phyloP scores from a whole-genome alignment of 2,329 filamentous ascomycete genomes.

The Cytospora chrysosperma region DNA sequence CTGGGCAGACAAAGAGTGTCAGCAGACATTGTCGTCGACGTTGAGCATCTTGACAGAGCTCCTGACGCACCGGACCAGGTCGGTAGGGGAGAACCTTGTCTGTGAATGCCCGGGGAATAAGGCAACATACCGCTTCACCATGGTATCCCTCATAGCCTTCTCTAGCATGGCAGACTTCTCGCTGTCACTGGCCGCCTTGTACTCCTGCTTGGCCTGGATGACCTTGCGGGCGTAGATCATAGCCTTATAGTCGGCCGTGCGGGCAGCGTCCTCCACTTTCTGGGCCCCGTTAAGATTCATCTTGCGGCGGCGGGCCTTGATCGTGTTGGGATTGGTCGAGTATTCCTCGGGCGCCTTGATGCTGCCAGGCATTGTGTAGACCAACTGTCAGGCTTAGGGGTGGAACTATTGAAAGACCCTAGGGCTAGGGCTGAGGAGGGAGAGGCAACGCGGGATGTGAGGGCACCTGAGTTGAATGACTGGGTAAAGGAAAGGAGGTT shows the following conservation, averaged over 20 bases:
- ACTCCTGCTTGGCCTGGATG: constrained; percentile 15
- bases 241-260: constrained; percentile 25
- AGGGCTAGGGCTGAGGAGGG: not conserved
- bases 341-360: constrained; percentile 24
- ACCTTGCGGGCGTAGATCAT: constrained; percentile 18
- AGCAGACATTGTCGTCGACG: not conserved
- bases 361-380: not conserved
- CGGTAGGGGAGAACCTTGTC: not conserved
- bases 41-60: not conserved
- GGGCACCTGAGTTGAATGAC: not conserved
- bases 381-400: not conserved
- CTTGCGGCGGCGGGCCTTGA: constrained; percentile 28
- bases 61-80: not conserved
- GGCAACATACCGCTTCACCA: constrained; percentile 17
- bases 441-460: too few relatives aligned
- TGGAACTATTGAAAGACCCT: not conserved
- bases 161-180: constrained; percentile 17
- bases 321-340: constrained; percentile 30
- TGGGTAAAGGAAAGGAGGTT: not conserved
- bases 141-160: constrained; percentile 18
- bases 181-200: constrained; percentile 3
- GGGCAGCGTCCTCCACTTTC: constrained; percentile 13
- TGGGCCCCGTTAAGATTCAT: not conserved
- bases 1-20: not conserved
- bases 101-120: not conserved